Evolutionary conservation across 2,329 filamentous ascomycete species (phyloP).

Genomic region (Cytospora leucostoma): DNA sequence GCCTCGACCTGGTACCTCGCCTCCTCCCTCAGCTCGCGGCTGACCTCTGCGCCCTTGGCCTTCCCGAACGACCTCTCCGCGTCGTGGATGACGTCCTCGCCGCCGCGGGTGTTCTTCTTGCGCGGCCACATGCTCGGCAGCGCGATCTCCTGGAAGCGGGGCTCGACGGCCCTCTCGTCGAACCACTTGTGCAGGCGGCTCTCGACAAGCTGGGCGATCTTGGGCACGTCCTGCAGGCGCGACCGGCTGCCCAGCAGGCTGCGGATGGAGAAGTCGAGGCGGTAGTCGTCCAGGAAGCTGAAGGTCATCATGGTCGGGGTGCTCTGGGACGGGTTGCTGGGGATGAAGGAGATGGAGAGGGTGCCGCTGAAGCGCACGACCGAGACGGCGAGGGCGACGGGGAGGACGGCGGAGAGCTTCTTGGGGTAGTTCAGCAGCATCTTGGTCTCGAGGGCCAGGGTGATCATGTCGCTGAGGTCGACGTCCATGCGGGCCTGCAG

Average conservation of each 20-base stretch:
- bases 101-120: slow-evolving; percentile 79
- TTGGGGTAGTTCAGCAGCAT: slow-evolving; percentile 93
- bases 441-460: slow-evolving; percentile 90
- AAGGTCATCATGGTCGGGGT: slow-evolving; percentile 90
- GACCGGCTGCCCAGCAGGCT: slow-evolving; percentile 80
- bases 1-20: slow-evolving; percentile 49
- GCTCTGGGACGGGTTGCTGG: slow-evolving; percentile 66
- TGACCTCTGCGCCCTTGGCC: slow-evolving; percentile 55
- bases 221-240: slow-evolving; percentile 80
- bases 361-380: slow-evolving; percentile 95
- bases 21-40: slow-evolving; percentile 54
- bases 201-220: slow-evolving; percentile 84
- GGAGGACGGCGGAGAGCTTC: slow-evolving; percentile 82
- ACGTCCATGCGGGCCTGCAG: slow-evolving; percentile 97
- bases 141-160: slow-evolving; percentile 83
- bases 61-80: slow-evolving; percentile 52
- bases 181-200: slow-evolving; percentile 82
- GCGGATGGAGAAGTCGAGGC: slow-evolving; percentile 78
- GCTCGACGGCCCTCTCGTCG: slow-evolving; percentile 82
- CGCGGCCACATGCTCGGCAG: slow-evolving; percentile 81
- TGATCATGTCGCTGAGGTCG: slow-evolving; percentile 93
- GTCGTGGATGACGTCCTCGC: slow-evolving; percentile 58
- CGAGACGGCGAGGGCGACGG: slow-evolving; percentile 87
- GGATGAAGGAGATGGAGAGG: slow-evolving; percentile 89
- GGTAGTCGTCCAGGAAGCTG: slow-evolving; percentile 87